Evolutionary conservation across 805 yeast species (phyloP).

Genomic region (Wickerhamomyces xylosicus): DNA sequence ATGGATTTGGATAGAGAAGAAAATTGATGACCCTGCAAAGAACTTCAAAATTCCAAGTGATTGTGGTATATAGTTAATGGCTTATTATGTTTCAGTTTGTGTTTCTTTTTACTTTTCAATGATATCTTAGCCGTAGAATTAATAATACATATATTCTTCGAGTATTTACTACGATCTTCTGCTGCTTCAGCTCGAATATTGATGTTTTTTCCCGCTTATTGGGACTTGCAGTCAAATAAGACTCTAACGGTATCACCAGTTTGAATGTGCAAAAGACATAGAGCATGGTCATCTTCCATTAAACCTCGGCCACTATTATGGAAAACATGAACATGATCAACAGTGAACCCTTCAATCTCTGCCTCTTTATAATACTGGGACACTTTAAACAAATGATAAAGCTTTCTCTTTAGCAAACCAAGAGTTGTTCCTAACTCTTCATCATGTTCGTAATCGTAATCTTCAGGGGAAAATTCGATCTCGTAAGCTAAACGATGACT

Average conservation of each 20-base stretch:
- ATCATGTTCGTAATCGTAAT: slow-evolving; percentile 39
- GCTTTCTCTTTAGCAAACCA: slow-evolving; percentile 45
- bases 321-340: slow-evolving; percentile 26
- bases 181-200: no score
- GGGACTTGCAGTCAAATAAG: slow-evolving; percentile 2
- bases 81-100: no score
- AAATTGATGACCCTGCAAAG: slow-evolving; percentile 14
- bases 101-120: no score
- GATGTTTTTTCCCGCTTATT: neutral
- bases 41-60: no score
- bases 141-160: no score
- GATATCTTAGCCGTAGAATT: no score
- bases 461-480: slow-evolving; percentile 76
- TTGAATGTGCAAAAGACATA: slow-evolving; percentile 41
- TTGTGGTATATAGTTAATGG: no score
- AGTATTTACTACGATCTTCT: no score
- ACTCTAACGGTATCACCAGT: slow-evolving; percentile 40
- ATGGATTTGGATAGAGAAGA: slow-evolving; percentile 57
- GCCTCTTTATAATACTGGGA: slow-evolving; percentile 22
- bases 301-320: slow-evolving; percentile 22
- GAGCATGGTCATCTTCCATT: slow-evolving; percentile 31
- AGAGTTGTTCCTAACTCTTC: slow-evolving; percentile 66
- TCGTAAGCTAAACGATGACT: slow-evolving; percentile 42
- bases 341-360: slow-evolving; percentile 8
- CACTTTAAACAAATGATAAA: slow-evolving; percentile 45